phyloP scores from a whole-genome alignment of 257 asterid genomes.

The Solanum ossicruentum region DNA sequence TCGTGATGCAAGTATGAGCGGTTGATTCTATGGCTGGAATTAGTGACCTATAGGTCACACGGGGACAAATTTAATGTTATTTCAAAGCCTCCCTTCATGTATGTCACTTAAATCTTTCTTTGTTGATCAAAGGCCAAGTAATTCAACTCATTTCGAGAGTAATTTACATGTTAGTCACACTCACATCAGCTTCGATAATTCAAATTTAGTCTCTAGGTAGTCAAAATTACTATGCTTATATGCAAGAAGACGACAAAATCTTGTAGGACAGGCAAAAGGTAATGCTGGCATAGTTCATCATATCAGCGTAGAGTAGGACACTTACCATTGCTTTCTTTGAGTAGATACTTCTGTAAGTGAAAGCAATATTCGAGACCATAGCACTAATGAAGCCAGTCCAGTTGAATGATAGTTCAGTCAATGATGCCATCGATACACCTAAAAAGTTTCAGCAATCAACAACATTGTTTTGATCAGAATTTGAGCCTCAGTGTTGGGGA shows the following conservation, averaged over 20 bases:
- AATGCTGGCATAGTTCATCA: not conserved
- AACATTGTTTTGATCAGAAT: not conserved
- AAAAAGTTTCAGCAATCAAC: not conserved
- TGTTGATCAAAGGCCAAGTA: not conserved
- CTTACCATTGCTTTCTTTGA: slow-evolving; percentile 97
- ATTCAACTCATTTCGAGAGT: not conserved
- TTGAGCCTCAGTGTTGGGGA: not conserved
- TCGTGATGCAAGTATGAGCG: not conserved
- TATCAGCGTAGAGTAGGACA: not conserved
- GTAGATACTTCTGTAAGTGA: slow-evolving; percentile 96
- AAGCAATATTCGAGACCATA: slow-evolving; percentile 98
- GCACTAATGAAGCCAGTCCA: slow-evolving; percentile 92
- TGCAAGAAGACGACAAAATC: not conserved
- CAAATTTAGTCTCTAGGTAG: not conserved
- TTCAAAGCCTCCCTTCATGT: not conserved
- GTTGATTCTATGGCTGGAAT: not conserved
- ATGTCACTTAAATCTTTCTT: not conserved
- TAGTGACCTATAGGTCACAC: not conserved
- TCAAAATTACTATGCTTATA: not conserved
- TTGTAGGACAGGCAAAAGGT: not conserved
- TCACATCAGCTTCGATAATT: not conserved
- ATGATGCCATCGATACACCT: slow-evolving; percentile 99
- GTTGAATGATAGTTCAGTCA: slow-evolving; percentile 96
- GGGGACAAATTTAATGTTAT: not conserved
- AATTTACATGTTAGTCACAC: not conserved